Base-by-base conservation (phyloP, 345 rosid genomes). In the Raphanus raphanistrum region DNA sequence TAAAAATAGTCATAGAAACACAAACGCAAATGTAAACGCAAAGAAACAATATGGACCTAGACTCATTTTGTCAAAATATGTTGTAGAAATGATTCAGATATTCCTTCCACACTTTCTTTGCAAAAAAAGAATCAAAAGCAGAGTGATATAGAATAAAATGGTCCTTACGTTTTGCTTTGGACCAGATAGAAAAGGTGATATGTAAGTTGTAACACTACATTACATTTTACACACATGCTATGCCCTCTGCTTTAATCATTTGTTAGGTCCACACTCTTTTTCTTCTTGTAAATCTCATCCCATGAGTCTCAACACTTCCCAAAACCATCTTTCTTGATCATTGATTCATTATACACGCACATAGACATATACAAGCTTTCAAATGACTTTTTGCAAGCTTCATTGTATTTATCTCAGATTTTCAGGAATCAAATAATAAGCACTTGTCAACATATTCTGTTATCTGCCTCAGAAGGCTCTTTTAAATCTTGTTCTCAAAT, bases 121-220 rank as follows among this genome's bases (percentile, higher is more conserved):
- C 32, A n/a, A n/a, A 27, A 58, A 58, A 58, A 26, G 5, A 10
- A 58, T 26, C 58, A 26, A 77, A 76, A 54, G 26, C 31, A 29
- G 70, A 76, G 64, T 36, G 38, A n/a, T n/a, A 66, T 60, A 27
- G 48, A 41, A 41, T 45, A 70, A 64, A 57, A 41, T 57, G 72
- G 76, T 71, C 72, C 67, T 10, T 63, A 28, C 15, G 15, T 70
- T 69, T 35, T 61, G 66, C 80, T 71, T 72, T 72, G 81, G 81
- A 78, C 72, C 76, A 71, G 32, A 77, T 48, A 41, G 52, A 77
- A 77, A 77, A 77, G 66, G 71, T 16, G 35, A 76, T 76, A 76
- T 76, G 63, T 55, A 55, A 55, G 64, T 12, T 60, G 36, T 28
- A n/a, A 63, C 64, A 62, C 35, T 36, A 63, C 60, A 61, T 41